Evolutionary conservation across 441 rosid genomes (phyloP).

Genomic region (Iberis amara): DNA sequence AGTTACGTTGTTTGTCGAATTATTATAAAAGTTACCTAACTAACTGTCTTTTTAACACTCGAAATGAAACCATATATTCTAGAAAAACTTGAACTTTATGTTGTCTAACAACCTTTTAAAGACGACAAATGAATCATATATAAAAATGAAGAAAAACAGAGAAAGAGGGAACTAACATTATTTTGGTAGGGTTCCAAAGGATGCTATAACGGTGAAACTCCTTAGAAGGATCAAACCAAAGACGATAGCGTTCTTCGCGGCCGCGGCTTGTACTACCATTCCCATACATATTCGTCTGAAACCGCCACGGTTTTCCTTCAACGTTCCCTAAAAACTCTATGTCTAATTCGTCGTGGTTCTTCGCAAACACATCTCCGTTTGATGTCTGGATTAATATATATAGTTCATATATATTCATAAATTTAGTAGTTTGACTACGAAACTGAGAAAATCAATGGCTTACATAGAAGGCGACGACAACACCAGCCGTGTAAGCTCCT

Average conservation of each 20-base stretch:
- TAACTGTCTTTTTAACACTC: neutral
- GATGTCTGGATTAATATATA: conserved; percentile 47
- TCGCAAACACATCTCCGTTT: conserved; percentile 72
- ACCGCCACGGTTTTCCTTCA: conserved; percentile 83
- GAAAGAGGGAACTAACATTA: conserved; percentile 49
- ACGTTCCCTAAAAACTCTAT: conserved; percentile 82
- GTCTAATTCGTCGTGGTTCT: conserved; percentile 83
- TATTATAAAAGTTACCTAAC: conserved; percentile 6
- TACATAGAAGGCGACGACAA: conserved; percentile 85
- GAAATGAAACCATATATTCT: neutral
- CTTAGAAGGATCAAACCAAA: conserved; percentile 91
- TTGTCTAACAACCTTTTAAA: neutral
- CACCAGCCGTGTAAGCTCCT: conserved; percentile 68
- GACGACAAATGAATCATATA: neutral
- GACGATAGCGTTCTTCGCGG: conserved; percentile 78
- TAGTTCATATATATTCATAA: neutral
- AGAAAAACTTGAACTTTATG: neutral
- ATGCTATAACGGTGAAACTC: conserved; percentile 86
- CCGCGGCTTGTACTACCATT: conserved; percentile 81
- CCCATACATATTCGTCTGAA: conserved; percentile 85
- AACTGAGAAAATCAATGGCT: conserved; percentile 17
- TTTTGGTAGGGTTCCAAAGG: conserved; percentile 59
- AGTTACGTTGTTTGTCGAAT: no score
- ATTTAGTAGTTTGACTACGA: neutral
- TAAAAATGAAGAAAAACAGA: neutral